Base-by-base conservation (phyloP, 768 basidiomycete species). In the Termitomyces sp. region DNA sequence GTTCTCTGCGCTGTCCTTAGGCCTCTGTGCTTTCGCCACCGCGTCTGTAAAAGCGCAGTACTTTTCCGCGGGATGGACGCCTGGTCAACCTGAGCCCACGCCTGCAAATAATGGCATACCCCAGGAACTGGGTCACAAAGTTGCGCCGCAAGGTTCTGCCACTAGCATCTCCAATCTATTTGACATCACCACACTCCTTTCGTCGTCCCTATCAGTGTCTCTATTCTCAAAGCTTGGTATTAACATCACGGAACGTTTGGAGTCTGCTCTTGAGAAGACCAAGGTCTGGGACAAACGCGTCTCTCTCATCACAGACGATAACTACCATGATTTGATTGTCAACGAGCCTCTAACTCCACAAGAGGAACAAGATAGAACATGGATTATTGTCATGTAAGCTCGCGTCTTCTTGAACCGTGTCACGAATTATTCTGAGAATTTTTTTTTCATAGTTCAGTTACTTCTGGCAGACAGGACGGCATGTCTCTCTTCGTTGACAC, bases 51-150 rank as follows among this genome's bases (percentile, higher is more conserved):
- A 74, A 55, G 90, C 89, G 12, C 86, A 90, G 65, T 92, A 92
- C 73, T 87, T 92, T 73, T 92, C 91, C 4, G 77, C 77, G 37
- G 92, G 92, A n/a, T 94, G 92, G 92, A 69, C 76, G 34, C 92
- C 92, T 3, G 91, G 90, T 34, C 87, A 92, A 69, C 76, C 84
- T 0, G 77, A 68, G n/a, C 62, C 49, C 42, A 56, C 70, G 6
- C 70, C 67, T 17, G 63, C 68, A 12, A 49, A 57, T 8, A 54
- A 65, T 3, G 38, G 66, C 20, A 62, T 71, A 50, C 65, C 74
- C 36, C 38, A 70, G 14, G 55, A 73, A 38, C 34, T 50, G 20
- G 32, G 38, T 14, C 31, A 29, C 25, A 65, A 68, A 47, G 64
- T 64, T 37, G 62, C 74, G 34, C 67, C 67, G 14, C 51, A 64